Percentiles rank a stretch among this genome's conserved stretches.
phyloP scores from a whole-genome alignment of 1,284 basidiomycete genomes.

The Cryptococcus wingfieldii region DNA sequence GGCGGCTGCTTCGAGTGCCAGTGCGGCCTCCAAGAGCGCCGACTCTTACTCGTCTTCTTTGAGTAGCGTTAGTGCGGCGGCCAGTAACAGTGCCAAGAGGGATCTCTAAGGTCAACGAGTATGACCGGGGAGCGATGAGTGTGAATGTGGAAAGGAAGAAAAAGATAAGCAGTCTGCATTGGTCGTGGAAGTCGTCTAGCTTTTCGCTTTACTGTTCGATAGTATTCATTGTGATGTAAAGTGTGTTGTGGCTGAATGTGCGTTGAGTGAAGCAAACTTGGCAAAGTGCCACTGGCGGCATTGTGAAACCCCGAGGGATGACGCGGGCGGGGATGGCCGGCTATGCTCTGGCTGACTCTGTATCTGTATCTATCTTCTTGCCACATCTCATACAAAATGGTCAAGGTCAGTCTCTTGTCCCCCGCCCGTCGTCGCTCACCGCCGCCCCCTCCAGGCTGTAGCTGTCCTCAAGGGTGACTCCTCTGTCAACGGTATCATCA shows the following conservation, averaged over 20 bases:
- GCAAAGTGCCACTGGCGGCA: too few relatives aligned
- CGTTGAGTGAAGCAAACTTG: too few relatives aligned
- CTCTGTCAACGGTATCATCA: slow-evolving; percentile 60
- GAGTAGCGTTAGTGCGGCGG: slow-evolving; percentile 32
- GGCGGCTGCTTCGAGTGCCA: slow-evolving; percentile 22
- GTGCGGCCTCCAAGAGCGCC: slow-evolving; percentile 28
- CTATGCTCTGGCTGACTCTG: too few relatives aligned
- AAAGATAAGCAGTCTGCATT: neutral
- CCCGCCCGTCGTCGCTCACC: neutral
- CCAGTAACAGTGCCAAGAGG: slow-evolving; percentile 32
- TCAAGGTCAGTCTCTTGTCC: slow-evolving; percentile 31
- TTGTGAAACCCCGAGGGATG: too few relatives aligned
- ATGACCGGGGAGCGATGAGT: neutral
- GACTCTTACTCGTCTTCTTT: slow-evolving; percentile 27
- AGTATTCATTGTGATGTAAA: neutral
- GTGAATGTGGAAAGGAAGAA: neutral
- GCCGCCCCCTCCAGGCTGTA: slow-evolving; percentile 55
- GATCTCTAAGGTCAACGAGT: slow-evolving; percentile 21
- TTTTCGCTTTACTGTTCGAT: neutral
- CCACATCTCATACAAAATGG: slow-evolving; percentile 24
- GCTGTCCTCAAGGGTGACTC: slow-evolving; percentile 63
- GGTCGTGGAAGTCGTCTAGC: neutral
- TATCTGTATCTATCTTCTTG: too few relatives aligned
- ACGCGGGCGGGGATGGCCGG: too few relatives aligned
- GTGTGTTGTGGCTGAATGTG: too few relatives aligned